phyloP scores from a whole-genome alignment of 2,329 filamentous ascomycete species.

The Diaporthe ampelina region DNA sequence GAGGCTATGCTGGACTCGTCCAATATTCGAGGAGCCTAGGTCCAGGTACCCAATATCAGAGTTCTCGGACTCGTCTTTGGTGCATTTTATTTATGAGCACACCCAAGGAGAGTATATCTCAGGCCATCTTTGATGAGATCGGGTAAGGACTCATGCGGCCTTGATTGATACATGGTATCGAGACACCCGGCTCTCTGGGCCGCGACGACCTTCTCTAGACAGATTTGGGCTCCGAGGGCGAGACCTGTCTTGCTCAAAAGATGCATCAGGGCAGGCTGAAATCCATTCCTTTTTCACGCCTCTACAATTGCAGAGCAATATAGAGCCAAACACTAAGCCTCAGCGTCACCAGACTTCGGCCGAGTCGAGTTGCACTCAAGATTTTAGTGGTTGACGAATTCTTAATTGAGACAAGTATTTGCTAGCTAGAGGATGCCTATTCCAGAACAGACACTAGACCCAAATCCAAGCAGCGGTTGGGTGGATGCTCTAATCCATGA shows the following conservation, averaged over 20 bases:
- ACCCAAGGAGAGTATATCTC: not conserved
- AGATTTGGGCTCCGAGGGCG: slow-evolving; percentile 14
- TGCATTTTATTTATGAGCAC: slow-evolving; percentile 18
- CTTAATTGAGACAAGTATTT: not conserved
- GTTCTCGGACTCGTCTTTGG: not conserved
- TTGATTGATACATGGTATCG: not conserved
- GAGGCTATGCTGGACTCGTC: not conserved
- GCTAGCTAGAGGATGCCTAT: not conserved
- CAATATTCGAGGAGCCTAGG: not conserved
- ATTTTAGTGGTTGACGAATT: not conserved
- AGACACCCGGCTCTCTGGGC: not conserved
- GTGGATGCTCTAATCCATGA: not conserved
- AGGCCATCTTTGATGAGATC: not conserved
- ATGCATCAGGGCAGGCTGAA: not conserved
- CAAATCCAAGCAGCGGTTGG: no score
- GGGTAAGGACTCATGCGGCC: not conserved
- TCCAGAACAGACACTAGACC: not conserved
- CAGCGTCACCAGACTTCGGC: not conserved
- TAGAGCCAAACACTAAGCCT: not conserved
- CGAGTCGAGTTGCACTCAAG: no score
- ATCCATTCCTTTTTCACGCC: not conserved
- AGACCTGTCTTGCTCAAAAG: not conserved
- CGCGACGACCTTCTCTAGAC: not conserved
- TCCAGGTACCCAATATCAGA: no score
- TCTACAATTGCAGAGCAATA: not conserved